Evolutionary conservation across 2,329 filamentous ascomycete species (phyloP).

Genomic region (Eurotiales sp.): DNA sequence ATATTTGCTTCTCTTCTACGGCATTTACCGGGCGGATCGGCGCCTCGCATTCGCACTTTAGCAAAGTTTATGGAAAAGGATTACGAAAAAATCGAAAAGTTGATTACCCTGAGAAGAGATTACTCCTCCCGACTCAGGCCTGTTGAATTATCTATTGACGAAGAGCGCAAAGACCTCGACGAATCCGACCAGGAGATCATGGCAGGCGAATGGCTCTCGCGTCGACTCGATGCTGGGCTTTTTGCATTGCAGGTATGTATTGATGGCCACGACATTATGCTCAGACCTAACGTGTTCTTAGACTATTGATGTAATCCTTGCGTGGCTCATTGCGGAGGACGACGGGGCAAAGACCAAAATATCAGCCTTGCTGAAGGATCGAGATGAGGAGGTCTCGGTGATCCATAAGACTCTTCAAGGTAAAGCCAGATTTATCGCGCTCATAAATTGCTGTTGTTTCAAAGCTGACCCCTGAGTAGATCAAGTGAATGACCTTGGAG

Average conservation of each 20-base stretch:
- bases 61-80: conserved; percentile 96
- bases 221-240: conserved; percentile 76
- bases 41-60: conserved; percentile 74
- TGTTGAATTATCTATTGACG: conserved; percentile 61
- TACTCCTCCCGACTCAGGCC: conserved; percentile 61
- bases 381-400: conserved; percentile 61
- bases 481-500: conserved; percentile 59
- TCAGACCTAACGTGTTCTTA: conserved; percentile 16
- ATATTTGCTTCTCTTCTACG: conserved; percentile 82
- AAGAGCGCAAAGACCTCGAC: conserved; percentile 52
- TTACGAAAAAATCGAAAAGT: conserved; percentile 74
- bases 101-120: conserved; percentile 67
- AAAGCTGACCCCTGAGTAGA: conserved; percentile 36
- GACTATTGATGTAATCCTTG: conserved; percentile 76
- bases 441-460: conserved; percentile 12
- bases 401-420: conserved; percentile 66
- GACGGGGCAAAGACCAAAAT: conserved; percentile 66
- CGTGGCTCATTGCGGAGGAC: conserved; percentile 92
- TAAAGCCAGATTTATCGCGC: conserved; percentile 24
- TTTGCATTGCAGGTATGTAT: conserved; percentile 65
- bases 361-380: conserved; percentile 59
- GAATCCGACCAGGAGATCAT: conserved; percentile 60
- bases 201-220: conserved; percentile 68
- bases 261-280: background rate
- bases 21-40: conserved; percentile 70